These are phyloP conservation scores for Tagetes patula DNA, from an alignment of 129 eudicot genomes.

Conservation along the genomic window DNA sequence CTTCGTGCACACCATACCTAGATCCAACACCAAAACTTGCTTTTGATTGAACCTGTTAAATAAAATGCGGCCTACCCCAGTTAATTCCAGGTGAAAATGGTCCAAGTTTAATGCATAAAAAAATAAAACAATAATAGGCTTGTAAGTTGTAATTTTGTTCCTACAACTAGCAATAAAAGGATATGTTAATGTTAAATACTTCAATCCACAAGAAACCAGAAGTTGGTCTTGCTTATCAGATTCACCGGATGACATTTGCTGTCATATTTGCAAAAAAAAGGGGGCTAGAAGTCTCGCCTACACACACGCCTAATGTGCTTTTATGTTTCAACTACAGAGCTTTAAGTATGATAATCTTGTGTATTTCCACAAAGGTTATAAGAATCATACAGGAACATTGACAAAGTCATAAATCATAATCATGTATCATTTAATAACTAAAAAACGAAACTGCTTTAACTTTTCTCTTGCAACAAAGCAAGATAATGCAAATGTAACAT, in stretches of 20 bases:
- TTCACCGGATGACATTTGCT: not conserved
- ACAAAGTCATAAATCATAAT: not conserved
- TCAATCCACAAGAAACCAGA: not conserved
- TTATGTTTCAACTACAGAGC: not conserved
- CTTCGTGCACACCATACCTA: constrained; percentile 57
- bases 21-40: constrained; percentile 63
- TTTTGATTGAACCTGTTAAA: constrained; percentile 56
- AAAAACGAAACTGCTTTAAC: not conserved
- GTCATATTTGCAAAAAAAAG: not conserved
- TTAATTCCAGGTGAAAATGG: not conserved
- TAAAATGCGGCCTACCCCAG: not conserved
- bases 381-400: not conserved
- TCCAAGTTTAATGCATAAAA: not conserved
- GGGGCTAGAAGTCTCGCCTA: not conserved
- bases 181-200: constrained; percentile 5
- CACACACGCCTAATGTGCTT: not conserved
- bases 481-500: not conserved
- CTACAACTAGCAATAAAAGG: not conserved
- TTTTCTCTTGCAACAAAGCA: constrained; percentile 2
- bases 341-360: not conserved
- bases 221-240: not conserved
- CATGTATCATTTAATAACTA: not conserved
- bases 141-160: not conserved
- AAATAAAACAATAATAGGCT: not conserved
- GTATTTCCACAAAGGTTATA: not conserved